Percentiles rank a stretch among this genome's conserved stretches.
Conservation (phyloP, 148 eudicot species). For the Camellia sinensis region DNA sequence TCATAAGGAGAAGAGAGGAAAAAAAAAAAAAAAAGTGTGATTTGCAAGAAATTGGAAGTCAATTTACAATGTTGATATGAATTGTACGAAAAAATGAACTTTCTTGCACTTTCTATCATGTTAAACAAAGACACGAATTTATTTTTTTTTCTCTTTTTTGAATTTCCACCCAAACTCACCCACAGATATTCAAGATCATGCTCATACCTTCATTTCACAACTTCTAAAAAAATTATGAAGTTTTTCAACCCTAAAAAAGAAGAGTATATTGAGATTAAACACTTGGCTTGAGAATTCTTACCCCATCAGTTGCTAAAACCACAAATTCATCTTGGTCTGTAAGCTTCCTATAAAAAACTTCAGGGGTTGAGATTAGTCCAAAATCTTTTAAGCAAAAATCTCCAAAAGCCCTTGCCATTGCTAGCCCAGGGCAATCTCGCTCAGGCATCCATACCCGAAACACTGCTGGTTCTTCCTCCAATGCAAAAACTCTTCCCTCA, state of each 20-base stretch:
- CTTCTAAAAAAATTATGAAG: neutral
- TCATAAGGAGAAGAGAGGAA: too few species aligned
- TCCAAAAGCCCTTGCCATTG: slow-evolving; percentile 92
- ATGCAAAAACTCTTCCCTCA: slow-evolving; percentile 64
- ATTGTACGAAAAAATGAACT: too few species aligned
- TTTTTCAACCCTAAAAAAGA: neutral
- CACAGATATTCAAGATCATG: neutral
- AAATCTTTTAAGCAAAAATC: slow-evolving; percentile 86
- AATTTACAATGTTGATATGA: too few species aligned
- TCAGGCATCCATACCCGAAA: slow-evolving; percentile 77
- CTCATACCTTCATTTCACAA: neutral
- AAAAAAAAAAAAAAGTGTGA: too few species aligned
- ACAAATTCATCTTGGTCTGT: slow-evolving; percentile 70
- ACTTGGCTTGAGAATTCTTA: slow-evolving; percentile 29
- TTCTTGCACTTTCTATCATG: too few species aligned
- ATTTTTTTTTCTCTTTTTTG: too few species aligned
- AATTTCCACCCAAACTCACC: neutral
- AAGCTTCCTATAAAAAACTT: slow-evolving; percentile 58
- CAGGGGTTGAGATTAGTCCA: slow-evolving; percentile 78
- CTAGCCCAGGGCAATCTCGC: slow-evolving; percentile 79
- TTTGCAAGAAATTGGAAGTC: too few species aligned
- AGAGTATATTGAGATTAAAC: neutral
- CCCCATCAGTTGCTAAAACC: slow-evolving; percentile 93
- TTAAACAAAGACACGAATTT: too few species aligned
- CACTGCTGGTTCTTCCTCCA: slow-evolving; percentile 58